These are phyloP conservation scores for Penicillium salamii DNA, from an alignment of 495 filamentous ascomycete species.

Conservation along the genomic window DNA sequence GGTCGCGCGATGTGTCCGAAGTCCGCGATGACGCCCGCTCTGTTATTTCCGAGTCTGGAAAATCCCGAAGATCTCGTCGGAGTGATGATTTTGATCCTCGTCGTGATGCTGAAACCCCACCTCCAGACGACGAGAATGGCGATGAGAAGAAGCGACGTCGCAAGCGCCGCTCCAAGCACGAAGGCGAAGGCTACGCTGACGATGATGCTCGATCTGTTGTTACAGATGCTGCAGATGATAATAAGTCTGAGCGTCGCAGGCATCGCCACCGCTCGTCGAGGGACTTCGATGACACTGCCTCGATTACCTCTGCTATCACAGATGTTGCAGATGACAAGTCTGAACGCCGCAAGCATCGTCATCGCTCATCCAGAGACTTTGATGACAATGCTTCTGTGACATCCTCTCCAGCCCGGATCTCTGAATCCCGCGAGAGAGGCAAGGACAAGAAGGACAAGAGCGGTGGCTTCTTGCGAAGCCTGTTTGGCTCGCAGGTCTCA, in stretches of 20 bases:
- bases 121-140: conserved; percentile 8
- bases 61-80: conserved; percentile 20
- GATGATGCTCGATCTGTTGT: conserved; percentile 9
- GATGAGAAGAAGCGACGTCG: conserved; percentile 20
- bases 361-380: conserved; percentile 21
- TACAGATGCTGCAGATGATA: conserved; percentile 14
- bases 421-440: conserved; percentile 29
- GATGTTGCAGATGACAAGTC: conserved; percentile 13
- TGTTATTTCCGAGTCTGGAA: conserved; percentile 25
- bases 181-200: conserved; percentile 1
- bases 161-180: conserved; percentile 15
- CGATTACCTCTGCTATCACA: conserved; percentile 21
- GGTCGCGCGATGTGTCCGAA: conserved; percentile 7
- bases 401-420: conserved; percentile 33
- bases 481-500: conserved; percentile 40
- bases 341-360: conserved; percentile 20
- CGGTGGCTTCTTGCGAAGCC: conserved; percentile 33
- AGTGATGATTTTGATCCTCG: conserved; percentile 22
- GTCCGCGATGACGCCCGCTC: conserved; percentile 18
- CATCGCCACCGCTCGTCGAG: conserved; percentile 25
- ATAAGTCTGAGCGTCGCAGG: conserved; percentile 17
- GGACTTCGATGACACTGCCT: conserved; percentile 29
- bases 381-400: conserved; percentile 34
- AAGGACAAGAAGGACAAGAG: conserved; percentile 33
- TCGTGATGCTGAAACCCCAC: conserved; percentile 2